phyloP scores from a whole-genome alignment of 768 basidiomycete species.

The Auricularia sp. region DNA sequence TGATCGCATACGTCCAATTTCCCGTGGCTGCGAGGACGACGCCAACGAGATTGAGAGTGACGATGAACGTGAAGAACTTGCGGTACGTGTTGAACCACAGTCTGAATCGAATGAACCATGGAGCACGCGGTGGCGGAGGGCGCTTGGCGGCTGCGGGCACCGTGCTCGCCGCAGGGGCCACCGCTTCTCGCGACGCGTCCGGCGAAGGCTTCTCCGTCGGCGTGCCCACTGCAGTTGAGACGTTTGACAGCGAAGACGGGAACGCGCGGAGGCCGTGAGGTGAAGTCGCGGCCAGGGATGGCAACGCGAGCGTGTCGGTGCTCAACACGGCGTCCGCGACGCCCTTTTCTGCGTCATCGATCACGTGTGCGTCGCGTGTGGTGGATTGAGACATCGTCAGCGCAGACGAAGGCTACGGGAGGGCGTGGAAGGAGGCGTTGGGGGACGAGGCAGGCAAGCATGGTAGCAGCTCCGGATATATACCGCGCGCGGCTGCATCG shows the following conservation, averaged over 20 bases:
- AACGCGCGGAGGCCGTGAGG: not conserved
- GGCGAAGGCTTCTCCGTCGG: not conserved
- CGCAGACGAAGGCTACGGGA: not conserved
- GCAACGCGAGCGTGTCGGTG: not conserved
- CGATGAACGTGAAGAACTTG: slow-evolving; percentile 18
- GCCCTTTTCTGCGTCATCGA: slow-evolving; percentile 5
- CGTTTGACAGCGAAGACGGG: not conserved
- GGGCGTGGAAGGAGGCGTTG: not conserved
- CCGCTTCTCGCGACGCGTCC: not conserved
- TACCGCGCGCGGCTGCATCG: not conserved
- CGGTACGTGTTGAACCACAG: slow-evolving; percentile 8
- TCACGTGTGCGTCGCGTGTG: not conserved
- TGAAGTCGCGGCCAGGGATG: not conserved
- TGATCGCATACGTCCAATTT: slow-evolving; percentile 26
- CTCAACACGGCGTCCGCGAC: slow-evolving; percentile 1
- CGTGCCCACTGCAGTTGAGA: not conserved
- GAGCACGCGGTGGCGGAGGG: not conserved
- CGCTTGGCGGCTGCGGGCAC: not conserved
- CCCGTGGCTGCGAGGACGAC: slow-evolving; percentile 22
- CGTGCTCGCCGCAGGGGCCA: not conserved
- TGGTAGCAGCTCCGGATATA: not conserved
- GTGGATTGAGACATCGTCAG: not conserved
- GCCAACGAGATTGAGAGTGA: slow-evolving; percentile 22
- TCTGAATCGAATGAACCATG: slow-evolving; percentile 3
- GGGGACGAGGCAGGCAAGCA: not conserved